Conservation (phyloP, 2,329 filamentous ascomycete species). For the Coleophoma crateriformis region DNA sequence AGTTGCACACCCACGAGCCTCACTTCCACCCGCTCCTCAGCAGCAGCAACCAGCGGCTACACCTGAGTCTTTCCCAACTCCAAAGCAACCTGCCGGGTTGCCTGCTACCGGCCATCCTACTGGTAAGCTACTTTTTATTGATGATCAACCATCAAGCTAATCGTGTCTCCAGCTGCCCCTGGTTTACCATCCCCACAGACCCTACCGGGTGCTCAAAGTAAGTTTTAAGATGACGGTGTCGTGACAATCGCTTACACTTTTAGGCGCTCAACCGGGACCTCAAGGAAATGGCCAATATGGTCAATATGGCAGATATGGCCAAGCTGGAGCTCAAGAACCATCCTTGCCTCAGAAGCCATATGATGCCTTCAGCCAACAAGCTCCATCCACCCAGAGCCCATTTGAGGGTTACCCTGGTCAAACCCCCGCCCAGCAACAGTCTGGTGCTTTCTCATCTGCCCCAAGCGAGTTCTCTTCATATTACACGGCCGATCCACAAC, state of each 20-base stretch:
- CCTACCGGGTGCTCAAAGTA: slow-evolving; percentile 31
- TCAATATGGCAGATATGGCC: slow-evolving; percentile 67
- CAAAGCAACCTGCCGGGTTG: slow-evolving; percentile 36
- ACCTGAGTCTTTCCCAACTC: slow-evolving; percentile 49
- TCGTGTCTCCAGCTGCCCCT: slow-evolving; percentile 18
- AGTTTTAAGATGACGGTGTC: slow-evolving; percentile 4
- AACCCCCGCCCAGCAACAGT: slow-evolving; percentile 50
- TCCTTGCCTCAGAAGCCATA: slow-evolving; percentile 71
- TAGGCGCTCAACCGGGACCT: slow-evolving; percentile 21
- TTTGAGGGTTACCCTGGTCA: slow-evolving; percentile 56
- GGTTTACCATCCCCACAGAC: slow-evolving; percentile 29
- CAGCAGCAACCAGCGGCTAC: slow-evolving; percentile 48
- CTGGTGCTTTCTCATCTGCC: slow-evolving; percentile 66
- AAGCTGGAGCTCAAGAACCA: slow-evolving; percentile 54
- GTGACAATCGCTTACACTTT: no score
- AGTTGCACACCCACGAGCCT: slow-evolving; percentile 70
- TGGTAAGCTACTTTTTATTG: slow-evolving; percentile 30
- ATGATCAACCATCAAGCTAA: slow-evolving; percentile 19
- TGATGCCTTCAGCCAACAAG: slow-evolving; percentile 80
- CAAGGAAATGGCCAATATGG: slow-evolving; percentile 37
- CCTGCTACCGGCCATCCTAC: slow-evolving; percentile 41
- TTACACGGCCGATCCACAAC: slow-evolving; percentile 72
- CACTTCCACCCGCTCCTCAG: slow-evolving; percentile 66
- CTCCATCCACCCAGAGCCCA: slow-evolving; percentile 49
- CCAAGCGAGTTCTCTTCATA: slow-evolving; percentile 79